These are phyloP conservation scores for Amanita pallidorosea DNA, from an alignment of 768 basidiomycete genomes.

Conservation along the genomic window DNA sequence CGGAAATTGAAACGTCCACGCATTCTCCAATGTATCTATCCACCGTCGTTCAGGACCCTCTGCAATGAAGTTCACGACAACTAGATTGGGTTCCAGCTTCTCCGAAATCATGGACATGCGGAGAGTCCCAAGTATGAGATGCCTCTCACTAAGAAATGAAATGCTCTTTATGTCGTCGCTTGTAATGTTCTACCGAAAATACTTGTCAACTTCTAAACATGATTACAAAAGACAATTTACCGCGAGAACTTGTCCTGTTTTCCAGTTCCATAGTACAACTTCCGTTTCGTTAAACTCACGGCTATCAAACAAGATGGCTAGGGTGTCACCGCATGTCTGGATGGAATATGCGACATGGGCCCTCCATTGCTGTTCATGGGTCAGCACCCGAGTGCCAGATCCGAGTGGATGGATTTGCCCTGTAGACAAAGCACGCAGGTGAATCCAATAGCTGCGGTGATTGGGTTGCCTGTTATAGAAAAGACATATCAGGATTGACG, in stretches of 20 bases:
- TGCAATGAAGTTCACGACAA: slow-evolving; percentile 30
- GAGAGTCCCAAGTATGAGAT: slow-evolving; percentile 25
- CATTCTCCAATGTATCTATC: slow-evolving; percentile 20
- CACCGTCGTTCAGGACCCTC: slow-evolving; percentile 17
- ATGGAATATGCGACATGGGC: slow-evolving; percentile 29
- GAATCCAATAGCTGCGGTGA: slow-evolving; percentile 21
- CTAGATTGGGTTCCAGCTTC: slow-evolving; percentile 16
- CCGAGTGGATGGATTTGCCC: slow-evolving; percentile 37
- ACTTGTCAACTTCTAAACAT: not conserved
- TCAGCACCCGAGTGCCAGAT: slow-evolving; percentile 20
- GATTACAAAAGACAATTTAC: slow-evolving; percentile 24
- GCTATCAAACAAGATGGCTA: slow-evolving; percentile 38
- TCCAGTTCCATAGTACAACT: slow-evolving; percentile 60
- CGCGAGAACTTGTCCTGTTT: slow-evolving; percentile 34
- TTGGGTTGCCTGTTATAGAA: slow-evolving; percentile 4
- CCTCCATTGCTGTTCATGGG: slow-evolving; percentile 14
- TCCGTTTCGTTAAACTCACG: slow-evolving; percentile 25
- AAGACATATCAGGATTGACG: not conserved
- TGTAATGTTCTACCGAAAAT: slow-evolving; percentile 16
- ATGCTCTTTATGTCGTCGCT: slow-evolving; percentile 27
- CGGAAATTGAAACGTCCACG: slow-evolving; percentile 33
- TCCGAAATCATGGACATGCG: slow-evolving; percentile 12
- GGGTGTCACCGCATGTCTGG: slow-evolving; percentile 42
- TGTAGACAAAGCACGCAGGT: slow-evolving; percentile 34
- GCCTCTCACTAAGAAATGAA: slow-evolving; percentile 28